Percentiles rank a stretch among this genome's conserved stretches.
These are phyloP conservation scores for Neonectria faginata DNA, from an alignment of 2,329 filamentous ascomycete genomes.

Conservation along the genomic window DNA sequence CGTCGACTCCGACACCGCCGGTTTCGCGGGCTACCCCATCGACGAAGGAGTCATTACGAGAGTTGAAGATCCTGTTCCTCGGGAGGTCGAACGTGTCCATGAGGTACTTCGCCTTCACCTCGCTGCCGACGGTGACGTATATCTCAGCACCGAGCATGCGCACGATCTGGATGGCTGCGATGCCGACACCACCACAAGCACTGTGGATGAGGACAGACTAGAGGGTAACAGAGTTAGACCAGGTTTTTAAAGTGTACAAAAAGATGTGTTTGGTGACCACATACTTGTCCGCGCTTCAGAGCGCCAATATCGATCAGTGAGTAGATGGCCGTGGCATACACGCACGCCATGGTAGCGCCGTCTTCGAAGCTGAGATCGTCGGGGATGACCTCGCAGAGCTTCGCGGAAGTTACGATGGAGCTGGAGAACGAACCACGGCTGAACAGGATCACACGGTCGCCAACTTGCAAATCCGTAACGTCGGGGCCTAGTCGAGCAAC, in stretches of 20 bases:
- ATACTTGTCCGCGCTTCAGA: slow-evolving; percentile 3
- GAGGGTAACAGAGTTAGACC: too few relatives aligned
- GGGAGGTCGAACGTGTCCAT: slow-evolving; percentile 48
- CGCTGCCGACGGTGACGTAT: slow-evolving; percentile 52
- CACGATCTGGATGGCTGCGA: slow-evolving; percentile 48
- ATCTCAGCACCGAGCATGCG: slow-evolving; percentile 50
- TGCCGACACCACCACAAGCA: slow-evolving; percentile 50
- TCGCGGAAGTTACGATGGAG: slow-evolving; percentile 44
- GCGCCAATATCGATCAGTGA: slow-evolving; percentile 43
- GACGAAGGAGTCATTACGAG: slow-evolving; percentile 49
- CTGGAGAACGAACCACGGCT: slow-evolving; percentile 38
- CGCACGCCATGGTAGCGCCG: slow-evolving; percentile 52
- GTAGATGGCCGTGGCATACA: slow-evolving; percentile 51
- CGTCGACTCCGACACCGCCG: slow-evolving; percentile 48
- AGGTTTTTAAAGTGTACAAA: background rate
- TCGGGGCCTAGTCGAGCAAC: slow-evolving; percentile 46
- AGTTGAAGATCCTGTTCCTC: slow-evolving; percentile 50
- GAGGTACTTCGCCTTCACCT: slow-evolving; percentile 52
- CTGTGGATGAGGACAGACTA: slow-evolving; percentile 52
- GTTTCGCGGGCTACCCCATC: slow-evolving; percentile 45
- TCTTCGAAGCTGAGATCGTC: slow-evolving; percentile 50
- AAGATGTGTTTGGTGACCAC: background rate
- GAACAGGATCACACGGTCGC: slow-evolving; percentile 50
- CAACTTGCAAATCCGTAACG: slow-evolving; percentile 46
- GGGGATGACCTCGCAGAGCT: slow-evolving; percentile 49